Evolutionary conservation across 345 rosid genomes (phyloP), one percentile per base, ranked within the genome.

Genomic region (Ailanthus altissimus): DNA sequence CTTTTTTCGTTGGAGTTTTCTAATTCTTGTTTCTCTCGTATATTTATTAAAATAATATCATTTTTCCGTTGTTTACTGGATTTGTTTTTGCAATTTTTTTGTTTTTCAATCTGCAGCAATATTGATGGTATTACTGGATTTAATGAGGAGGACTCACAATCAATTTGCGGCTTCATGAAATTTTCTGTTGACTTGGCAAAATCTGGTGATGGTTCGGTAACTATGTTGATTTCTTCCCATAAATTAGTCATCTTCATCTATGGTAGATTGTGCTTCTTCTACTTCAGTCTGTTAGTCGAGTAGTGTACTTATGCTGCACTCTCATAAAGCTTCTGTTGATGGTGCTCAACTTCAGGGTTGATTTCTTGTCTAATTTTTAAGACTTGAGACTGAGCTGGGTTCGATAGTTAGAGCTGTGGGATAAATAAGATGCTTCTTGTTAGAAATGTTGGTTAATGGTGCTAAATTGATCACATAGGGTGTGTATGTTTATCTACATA

Each of bases 121-220:
- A 89, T 92, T 74, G 89, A 86, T 66, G 98, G 99, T 72, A 89
- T 93, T 75, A 79, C 86, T 85, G 93, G 98, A 72, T 93, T 94
- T 73, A 83, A 82, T 77, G 89, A 90, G 28, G 93, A 89, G 65
- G 97, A 90, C 45, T 75, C 89, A 20, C 79, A 73, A 56, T 86
- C 88, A 43, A 73, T 92, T 73, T 78, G 72, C 79, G 82, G 75
- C 60, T 90, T 85, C 85, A 93, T 92, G 94, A 91, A 83, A 84
- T 68, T 80, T 81, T 84, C 85, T 70, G 57, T 92, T 64, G 85
- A 88, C 75, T 23, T 90, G 86, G 94, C 93, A n/a, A 86, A 78
- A 72, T 84, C 92, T 83, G 85, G 85, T 77, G 85, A 86, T 84
- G 77, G 77, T 61, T 77, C 56, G 85, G 97, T 93, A 87, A 86